phyloP scores from a whole-genome alignment of 331 rosid species.

The Malus hybrid region DNA sequence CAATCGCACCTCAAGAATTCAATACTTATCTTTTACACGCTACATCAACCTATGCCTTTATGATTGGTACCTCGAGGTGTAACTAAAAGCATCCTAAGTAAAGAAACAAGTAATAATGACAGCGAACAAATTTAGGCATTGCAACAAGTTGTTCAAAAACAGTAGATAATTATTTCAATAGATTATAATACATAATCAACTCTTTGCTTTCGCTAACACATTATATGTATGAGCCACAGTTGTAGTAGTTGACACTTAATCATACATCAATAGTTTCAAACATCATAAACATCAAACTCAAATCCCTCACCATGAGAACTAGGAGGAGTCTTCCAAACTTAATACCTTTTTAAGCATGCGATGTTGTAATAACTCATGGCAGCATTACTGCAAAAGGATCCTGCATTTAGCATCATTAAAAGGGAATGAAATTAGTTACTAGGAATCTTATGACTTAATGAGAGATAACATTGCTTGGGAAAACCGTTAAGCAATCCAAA shows the following conservation, averaged over 20 bases:
- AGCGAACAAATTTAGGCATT: not conserved
- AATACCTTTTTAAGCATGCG: not conserved
- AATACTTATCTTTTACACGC: not conserved
- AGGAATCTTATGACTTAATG: not conserved
- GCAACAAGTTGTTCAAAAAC: not conserved
- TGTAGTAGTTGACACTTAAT: constrained; percentile 1
- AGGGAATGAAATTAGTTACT: not conserved
- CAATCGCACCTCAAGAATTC: not conserved
- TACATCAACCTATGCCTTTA: not conserved
- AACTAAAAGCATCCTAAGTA: not conserved
- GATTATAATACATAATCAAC: not conserved
- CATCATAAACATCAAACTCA: not conserved
- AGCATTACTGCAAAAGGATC: constrained; percentile 6
- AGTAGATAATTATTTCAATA: not conserved
- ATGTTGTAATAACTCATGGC: constrained; percentile 3
- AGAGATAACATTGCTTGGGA: not conserved
- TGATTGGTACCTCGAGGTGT: not conserved
- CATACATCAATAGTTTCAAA: constrained; percentile 2
- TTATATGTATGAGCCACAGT: not conserved
- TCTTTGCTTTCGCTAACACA: not conserved
- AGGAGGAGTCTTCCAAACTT: constrained; percentile 12
- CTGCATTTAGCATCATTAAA: constrained; percentile 30
- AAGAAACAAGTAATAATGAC: not conserved
- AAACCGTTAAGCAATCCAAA: not conserved
- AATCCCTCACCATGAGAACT: constrained; percentile 17